Percentiles rank a stretch among this genome's conserved stretches.
These are phyloP conservation scores for Paramecium caudatum DNA, from an alignment of 73 alveolate genomes.

Conservation along the genomic window DNA sequence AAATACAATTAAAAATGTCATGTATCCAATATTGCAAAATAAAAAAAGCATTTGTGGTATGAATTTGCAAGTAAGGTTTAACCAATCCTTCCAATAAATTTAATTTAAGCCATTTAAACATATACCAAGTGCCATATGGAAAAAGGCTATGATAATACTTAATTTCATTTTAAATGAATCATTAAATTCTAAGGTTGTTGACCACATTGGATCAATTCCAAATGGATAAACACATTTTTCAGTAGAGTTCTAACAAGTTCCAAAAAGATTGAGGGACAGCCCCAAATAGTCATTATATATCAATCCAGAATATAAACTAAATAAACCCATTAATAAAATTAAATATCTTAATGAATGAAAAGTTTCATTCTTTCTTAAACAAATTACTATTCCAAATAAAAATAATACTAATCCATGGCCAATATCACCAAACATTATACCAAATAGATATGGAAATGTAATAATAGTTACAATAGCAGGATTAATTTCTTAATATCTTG, in stretches of 20 bases:
- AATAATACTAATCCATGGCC: conserved; percentile 93
- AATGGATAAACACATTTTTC: conserved; percentile 89
- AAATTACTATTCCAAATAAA: conserved; percentile 75
- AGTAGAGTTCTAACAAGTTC: conserved; percentile 84
- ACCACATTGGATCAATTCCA: conserved; percentile 97
- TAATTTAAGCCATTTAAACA: conserved; percentile 87
- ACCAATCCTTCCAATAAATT: conserved; percentile 68
- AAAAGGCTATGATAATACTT: conserved; percentile 91
- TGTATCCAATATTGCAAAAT: conserved; percentile 91
- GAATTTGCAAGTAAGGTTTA: conserved; percentile 89
- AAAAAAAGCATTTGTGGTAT: conserved; percentile 92
- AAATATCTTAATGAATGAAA: conserved; percentile 84
- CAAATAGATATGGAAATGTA: conserved; percentile 95
- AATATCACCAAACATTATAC: conserved; percentile 98
- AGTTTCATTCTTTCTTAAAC: conserved; percentile 39
- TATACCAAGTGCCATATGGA: conserved; percentile 94
- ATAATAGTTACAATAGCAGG: conserved; percentile 92
- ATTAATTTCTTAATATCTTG: conserved; percentile 92
- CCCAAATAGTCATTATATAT: conserved; percentile 95
- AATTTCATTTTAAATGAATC: conserved; percentile 95
- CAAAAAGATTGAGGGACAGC: conserved; percentile 86
- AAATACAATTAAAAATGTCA: conserved; percentile 90
- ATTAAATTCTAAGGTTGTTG: conserved; percentile 80
- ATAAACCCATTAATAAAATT: conserved; percentile 89
- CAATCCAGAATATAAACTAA: conserved; percentile 91